A percentile compares a stretch with the other conserved stretches of the same genome.
phyloP scores from a whole-genome alignment of 1,284 basidiomycete genomes.

The Moesziomyces globuligerus region DNA sequence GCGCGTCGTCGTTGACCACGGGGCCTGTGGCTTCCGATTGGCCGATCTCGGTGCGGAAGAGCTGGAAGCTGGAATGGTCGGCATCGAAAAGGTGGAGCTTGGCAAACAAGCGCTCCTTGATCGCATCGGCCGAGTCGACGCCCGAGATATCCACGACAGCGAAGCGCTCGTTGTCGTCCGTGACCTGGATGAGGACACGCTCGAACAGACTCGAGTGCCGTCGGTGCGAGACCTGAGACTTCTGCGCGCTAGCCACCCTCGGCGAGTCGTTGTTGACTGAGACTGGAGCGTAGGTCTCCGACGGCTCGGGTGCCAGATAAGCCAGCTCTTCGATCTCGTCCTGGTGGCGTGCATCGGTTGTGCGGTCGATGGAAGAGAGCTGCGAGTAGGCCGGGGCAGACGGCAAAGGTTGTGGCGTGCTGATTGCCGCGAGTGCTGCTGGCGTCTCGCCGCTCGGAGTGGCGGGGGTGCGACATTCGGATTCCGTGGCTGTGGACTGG shows the following conservation, averaged over 20 bases:
- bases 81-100: conserved; percentile 59
- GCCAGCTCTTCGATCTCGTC: conserved; percentile 40
- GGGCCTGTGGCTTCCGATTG: conserved; percentile 53
- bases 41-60: conserved; percentile 66
- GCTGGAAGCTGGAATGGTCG: conserved; percentile 49
- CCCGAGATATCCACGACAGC: conserved; percentile 65
- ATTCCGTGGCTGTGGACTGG: conserved; percentile 31
- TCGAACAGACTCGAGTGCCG: conserved; percentile 37
- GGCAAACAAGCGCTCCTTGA: conserved; percentile 63
- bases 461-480: conserved; percentile 32
- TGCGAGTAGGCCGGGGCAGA: conserved; percentile 30
- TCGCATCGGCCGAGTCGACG: conserved; percentile 57
- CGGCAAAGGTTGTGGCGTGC: conserved; percentile 26
- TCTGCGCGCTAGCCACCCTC: conserved; percentile 10
- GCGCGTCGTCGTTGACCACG: conserved; percentile 61
- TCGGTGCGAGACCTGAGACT: conserved; percentile 14
- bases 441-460: conserved; percentile 22
- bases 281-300: neutral
- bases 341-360: conserved; percentile 1
- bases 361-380: neutral
- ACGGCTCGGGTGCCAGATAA: conserved; percentile 32
- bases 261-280: conserved; percentile 9
- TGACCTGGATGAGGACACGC: conserved; percentile 64
- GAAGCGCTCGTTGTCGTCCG: conserved; percentile 66
- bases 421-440: conserved; percentile 6